phyloP scores from a whole-genome alignment of 345 rosid species.

The Turritis glabra region DNA sequence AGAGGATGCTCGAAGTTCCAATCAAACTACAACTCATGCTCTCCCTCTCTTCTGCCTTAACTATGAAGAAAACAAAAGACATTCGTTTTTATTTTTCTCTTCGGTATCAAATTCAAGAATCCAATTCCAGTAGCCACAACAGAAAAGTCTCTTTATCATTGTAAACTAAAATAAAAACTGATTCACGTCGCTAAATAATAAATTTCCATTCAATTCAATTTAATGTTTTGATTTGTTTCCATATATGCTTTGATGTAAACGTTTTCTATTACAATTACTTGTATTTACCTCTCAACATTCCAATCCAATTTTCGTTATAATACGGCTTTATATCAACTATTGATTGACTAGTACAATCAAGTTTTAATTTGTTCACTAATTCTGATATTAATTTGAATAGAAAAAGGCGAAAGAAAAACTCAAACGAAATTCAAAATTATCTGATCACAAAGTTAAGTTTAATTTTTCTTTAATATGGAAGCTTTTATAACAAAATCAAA shows the following conservation, averaged over 20 bases:
- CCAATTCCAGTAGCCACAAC: conserved; percentile 36
- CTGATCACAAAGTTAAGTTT: neutral
- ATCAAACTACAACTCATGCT: conserved; percentile 17
- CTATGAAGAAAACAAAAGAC: conserved; percentile 33
- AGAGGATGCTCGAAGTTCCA: conserved; percentile 19
- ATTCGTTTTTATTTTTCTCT: neutral
- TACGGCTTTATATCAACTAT: neutral
- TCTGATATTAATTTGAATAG: neutral
- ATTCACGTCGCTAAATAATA: neutral
- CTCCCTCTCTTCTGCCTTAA: conserved; percentile 32
- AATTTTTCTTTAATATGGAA: neutral
- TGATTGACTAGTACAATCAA: neutral
- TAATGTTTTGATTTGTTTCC: neutral
- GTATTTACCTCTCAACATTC: neutral
- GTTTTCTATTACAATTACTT: neutral
- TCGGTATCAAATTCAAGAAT: conserved; percentile 39
- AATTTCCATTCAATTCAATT: neutral
- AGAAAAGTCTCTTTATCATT: conserved; percentile 29
- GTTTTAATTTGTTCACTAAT: neutral
- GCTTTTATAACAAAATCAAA: neutral
- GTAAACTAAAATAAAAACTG: neutral
- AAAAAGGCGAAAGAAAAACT: no score
- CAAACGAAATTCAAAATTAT: neutral
- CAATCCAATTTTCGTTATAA: neutral
- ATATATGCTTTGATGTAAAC: neutral